phyloP scores from a whole-genome alignment of 768 basidiomycete genomes.

The Rickenella mellea region DNA sequence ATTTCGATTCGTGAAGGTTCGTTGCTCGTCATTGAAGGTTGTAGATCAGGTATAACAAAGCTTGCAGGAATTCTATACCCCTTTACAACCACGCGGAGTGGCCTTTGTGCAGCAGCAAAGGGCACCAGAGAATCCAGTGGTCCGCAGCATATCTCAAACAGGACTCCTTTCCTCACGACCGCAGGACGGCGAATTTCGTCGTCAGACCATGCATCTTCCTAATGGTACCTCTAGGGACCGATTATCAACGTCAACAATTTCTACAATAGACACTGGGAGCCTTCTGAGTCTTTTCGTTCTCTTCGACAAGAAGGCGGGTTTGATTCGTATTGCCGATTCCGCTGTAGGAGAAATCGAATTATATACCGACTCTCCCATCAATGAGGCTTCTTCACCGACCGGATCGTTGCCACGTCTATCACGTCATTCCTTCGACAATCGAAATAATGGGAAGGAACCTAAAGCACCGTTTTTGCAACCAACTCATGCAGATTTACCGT shows the following conservation, averaged over 20 bases:
- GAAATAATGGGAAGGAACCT: conserved; percentile 28
- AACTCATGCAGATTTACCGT: conserved; percentile 35
- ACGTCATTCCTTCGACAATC: conserved; percentile 34
- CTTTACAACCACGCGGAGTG: conserved; percentile 54
- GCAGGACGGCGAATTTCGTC: neutral
- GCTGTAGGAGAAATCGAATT: conserved; percentile 74
- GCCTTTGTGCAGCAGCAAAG: conserved; percentile 66
- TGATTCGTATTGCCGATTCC: conserved; percentile 74
- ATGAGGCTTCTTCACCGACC: conserved; percentile 11
- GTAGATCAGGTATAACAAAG: neutral
- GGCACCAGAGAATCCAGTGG: conserved; percentile 35
- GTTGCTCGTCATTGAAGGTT: conserved; percentile 1
- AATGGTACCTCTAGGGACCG: conserved; percentile 23
- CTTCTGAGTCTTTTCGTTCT: conserved; percentile 75
- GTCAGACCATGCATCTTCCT: neutral
- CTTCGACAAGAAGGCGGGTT: conserved; percentile 83
- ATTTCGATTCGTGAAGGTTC: conserved; percentile 73
- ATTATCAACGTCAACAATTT: conserved; percentile 18
- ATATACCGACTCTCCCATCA: conserved; percentile 25
- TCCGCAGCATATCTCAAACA: conserved; percentile 33
- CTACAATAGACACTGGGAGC: conserved; percentile 37
- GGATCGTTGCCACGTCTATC: conserved; percentile 22
- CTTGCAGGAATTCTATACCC: conserved; percentile 74
- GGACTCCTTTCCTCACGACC: neutral
- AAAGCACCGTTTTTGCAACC: conserved; percentile 42